Evolutionary conservation across 1,139 yeast genomes (phyloP).

Genomic region (Geotrichum aggregatum): DNA sequence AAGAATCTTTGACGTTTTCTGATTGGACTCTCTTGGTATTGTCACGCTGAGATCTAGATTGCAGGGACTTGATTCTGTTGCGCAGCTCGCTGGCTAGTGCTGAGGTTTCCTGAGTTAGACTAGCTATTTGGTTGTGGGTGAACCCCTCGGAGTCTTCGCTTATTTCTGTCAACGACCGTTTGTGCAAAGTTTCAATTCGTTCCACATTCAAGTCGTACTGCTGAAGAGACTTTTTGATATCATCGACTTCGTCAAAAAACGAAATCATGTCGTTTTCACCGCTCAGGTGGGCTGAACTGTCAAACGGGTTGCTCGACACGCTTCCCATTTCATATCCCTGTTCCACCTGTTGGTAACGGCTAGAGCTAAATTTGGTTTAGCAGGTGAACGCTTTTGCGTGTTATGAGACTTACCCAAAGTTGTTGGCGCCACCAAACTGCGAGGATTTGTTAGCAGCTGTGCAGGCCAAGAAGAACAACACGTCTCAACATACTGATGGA

Average conservation of each 20-base stretch:
- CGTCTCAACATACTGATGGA: constrained; percentile 2
- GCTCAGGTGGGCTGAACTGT: not conserved
- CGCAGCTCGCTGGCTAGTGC: constrained; percentile 73
- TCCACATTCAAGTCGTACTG: constrained; percentile 74
- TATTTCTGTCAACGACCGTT: constrained; percentile 75
- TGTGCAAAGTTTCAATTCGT: constrained; percentile 75
- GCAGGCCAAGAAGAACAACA: not conserved
- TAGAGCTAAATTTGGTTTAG: not conserved
- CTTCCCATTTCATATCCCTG: constrained; percentile 14
- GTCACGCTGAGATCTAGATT: constrained; percentile 64
- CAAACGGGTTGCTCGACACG: constrained; percentile 6
- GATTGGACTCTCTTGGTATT: constrained; percentile 84
- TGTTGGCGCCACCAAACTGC: not conserved
- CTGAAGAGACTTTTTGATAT: constrained; percentile 72
- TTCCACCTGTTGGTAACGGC: constrained; percentile 6
- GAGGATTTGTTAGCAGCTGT: not conserved
- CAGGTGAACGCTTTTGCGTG: not conserved
- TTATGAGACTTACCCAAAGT: constrained; percentile 6
- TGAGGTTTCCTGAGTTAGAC: constrained; percentile 71
- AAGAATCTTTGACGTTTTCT: constrained; percentile 78
- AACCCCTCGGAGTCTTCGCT: constrained; percentile 69
- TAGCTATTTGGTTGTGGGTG: constrained; percentile 70
- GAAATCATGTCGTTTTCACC: constrained; percentile 53
- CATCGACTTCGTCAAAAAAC: constrained; percentile 79
- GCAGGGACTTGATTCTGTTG: constrained; percentile 69